phyloP scores from a whole-genome alignment of 148 eudicot genomes.

The Diospyros lotus region DNA sequence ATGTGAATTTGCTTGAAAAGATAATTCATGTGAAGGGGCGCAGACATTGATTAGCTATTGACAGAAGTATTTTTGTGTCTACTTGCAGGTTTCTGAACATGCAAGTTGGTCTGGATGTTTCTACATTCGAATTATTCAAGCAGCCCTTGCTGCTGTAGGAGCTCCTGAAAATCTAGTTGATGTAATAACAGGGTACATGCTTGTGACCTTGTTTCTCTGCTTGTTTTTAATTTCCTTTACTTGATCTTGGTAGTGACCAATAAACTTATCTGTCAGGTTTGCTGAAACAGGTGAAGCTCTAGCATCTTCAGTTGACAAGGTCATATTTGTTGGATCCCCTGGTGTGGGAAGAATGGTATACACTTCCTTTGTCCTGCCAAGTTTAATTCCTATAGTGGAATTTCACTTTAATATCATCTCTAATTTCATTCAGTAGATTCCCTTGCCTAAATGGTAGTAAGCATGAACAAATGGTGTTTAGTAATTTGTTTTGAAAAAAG shows the following conservation, averaged over 20 bases:
- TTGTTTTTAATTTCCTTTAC: not conserved
- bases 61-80: slow-evolving; percentile 4
- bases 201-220: slow-evolving; percentile 6
- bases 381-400: not conserved
- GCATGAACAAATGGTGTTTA: not conserved
- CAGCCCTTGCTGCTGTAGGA: slow-evolving; percentile 97
- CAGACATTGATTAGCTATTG: slow-evolving; percentile 3
- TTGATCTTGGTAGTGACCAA: slow-evolving; percentile 10
- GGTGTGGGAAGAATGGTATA: slow-evolving; percentile 91
- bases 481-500: not conserved
- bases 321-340: slow-evolving; percentile 98
- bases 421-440: not conserved
- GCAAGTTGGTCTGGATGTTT: slow-evolving; percentile 99
- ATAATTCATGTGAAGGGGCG: not conserved
- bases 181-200: slow-evolving; percentile 86
- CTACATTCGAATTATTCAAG: slow-evolving; percentile 84
- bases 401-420: slow-evolving; percentile 1
- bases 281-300: slow-evolving; percentile 99
- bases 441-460: not conserved
- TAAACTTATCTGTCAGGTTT: slow-evolving; percentile 50
- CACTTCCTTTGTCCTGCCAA: not conserved
- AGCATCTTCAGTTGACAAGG: slow-evolving; percentile 94
- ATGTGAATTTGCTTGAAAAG: too few relatives aligned
- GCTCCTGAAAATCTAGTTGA: slow-evolving; percentile 99
- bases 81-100: slow-evolving; percentile 82